Percentiles rank a stretch among this genome's conserved stretches.
These are phyloP conservation scores for Plasmodium chabaudi DNA, from an alignment of 169 alveolate species.

Conservation along the genomic window DNA sequence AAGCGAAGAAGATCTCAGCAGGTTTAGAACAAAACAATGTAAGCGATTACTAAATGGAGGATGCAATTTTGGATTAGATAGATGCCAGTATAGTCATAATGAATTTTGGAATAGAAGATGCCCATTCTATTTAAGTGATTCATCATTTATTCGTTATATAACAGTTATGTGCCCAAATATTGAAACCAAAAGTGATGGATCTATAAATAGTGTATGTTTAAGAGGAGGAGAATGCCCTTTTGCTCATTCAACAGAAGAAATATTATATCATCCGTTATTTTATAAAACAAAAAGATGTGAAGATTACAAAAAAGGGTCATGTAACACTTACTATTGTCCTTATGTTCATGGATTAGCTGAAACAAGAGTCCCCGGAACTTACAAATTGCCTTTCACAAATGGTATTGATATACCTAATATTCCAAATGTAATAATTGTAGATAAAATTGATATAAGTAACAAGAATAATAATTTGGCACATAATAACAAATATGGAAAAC, in stretches of 20 bases:
- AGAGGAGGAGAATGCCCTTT: slow-evolving; percentile 92
- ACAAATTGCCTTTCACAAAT: slow-evolving; percentile 87
- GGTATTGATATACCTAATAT: slow-evolving; percentile 81
- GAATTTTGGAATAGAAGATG: slow-evolving; percentile 89
- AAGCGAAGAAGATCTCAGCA: slow-evolving; percentile 87
- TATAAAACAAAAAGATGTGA: slow-evolving; percentile 91
- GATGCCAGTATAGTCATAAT: slow-evolving; percentile 91
- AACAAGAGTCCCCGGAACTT: slow-evolving; percentile 80
- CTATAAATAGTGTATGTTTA: slow-evolving; percentile 86
- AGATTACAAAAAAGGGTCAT: slow-evolving; percentile 87
- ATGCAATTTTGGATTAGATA: slow-evolving; percentile 84
- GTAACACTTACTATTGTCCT: slow-evolving; percentile 91
- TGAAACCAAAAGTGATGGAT: slow-evolving; percentile 85
- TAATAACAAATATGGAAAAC: not conserved
- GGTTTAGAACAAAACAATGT: slow-evolving; percentile 91
- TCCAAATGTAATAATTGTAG: slow-evolving; percentile 79
- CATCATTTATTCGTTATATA: slow-evolving; percentile 86
- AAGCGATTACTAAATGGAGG: slow-evolving; percentile 82
- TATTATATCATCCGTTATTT: slow-evolving; percentile 91
- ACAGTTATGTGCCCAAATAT: slow-evolving; percentile 89
- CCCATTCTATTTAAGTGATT: slow-evolving; percentile 87
- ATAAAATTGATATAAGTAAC: slow-evolving; percentile 74
- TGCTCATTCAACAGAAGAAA: slow-evolving; percentile 93
- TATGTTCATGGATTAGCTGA: slow-evolving; percentile 90
- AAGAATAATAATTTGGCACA: slow-evolving; percentile 24